These are phyloP conservation scores for Dichotomocladium elegans DNA, from an alignment of 371 early-diverging fungal species.

Conservation along the genomic window DNA sequence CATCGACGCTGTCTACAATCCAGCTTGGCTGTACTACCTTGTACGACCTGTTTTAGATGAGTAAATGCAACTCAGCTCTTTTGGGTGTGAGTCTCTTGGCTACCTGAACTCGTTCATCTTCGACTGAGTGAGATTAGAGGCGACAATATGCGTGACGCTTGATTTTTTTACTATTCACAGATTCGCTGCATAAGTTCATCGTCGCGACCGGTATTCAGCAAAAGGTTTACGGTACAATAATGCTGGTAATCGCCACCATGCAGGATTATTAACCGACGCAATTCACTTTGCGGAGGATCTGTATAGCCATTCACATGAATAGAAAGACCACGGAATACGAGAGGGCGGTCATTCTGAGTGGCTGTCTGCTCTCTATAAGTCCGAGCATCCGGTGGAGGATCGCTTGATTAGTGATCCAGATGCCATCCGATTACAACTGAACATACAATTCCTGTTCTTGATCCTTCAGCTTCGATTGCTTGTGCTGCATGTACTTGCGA, in stretches of 20 bases:
- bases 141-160: conserved; percentile 66
- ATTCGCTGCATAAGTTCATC: not conserved
- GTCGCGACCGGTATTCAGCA: not conserved
- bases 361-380: conserved; percentile 15
- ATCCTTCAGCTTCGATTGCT: conserved; percentile 57
- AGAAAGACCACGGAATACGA: conserved; percentile 54
- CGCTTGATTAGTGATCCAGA: conserved; percentile 2
- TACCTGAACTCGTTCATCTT: conserved; percentile 68
- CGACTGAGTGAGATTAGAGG: conserved; percentile 61
- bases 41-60: conserved; percentile 42
- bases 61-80: not conserved
- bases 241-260: conserved; percentile 63
- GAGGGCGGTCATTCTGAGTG: conserved; percentile 19
- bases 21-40: conserved; percentile 78
- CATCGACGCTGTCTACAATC: conserved; percentile 68
- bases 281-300: conserved; percentile 51
- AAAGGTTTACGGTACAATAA: conserved; percentile 39
- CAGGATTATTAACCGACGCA: conserved; percentile 52
- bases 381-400: not conserved
- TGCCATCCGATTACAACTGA: not conserved
- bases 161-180: conserved; percentile 46
- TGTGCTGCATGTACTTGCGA: conserved; percentile 57
- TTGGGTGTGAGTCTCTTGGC: not conserved
- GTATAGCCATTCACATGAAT: conserved; percentile 73
- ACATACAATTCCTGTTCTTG: conserved; percentile 51